phyloP scores from a whole-genome alignment of 306 rosid species.

The Vigna unguiculata region DNA sequence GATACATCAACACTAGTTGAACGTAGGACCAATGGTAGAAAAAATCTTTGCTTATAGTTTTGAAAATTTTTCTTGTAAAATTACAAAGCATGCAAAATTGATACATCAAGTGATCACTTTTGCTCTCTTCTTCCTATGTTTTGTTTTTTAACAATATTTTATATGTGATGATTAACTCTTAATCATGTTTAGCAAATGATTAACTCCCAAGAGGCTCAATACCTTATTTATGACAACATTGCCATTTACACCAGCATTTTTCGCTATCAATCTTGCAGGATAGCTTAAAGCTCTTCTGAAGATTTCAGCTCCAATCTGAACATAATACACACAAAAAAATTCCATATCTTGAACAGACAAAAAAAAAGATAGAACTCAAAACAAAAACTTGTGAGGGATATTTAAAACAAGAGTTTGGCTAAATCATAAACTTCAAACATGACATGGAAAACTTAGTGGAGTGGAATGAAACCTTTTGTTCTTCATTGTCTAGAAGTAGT shows the following conservation, averaged over 20 bases:
- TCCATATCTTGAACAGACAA: conserved; percentile 30
- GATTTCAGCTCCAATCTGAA: conserved; percentile 94
- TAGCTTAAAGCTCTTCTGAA: conserved; percentile 84
- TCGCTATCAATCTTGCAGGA: conserved; percentile 83
- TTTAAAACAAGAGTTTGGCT: not conserved
- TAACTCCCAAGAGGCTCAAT: too few relatives aligned
- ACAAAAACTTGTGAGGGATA: conserved; percentile 1
- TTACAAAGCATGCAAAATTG: too few relatives aligned
- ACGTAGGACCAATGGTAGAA: too few relatives aligned
- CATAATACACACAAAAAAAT: conserved; percentile 14
- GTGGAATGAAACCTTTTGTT: conserved; percentile 65
- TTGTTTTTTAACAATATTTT: conserved; percentile 11
- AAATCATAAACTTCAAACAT: not conserved
- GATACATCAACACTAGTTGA: too few relatives aligned
- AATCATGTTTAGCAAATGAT: too few relatives aligned
- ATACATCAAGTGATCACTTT: too few relatives aligned
- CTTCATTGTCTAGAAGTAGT: conserved; percentile 75
- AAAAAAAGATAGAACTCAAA: not conserved
- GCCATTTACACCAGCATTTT: conserved; percentile 94
- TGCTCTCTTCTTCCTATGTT: too few relatives aligned
- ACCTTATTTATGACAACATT: conserved; percentile 85
- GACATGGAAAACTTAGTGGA: conserved; percentile 10
- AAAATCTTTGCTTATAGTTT: too few relatives aligned
- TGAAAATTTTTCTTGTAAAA: too few relatives aligned
- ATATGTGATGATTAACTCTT: too few relatives aligned